Evolutionary conservation across 2,329 filamentous ascomycete genomes (phyloP).

Genomic region (Ophiostoma sp.): DNA sequence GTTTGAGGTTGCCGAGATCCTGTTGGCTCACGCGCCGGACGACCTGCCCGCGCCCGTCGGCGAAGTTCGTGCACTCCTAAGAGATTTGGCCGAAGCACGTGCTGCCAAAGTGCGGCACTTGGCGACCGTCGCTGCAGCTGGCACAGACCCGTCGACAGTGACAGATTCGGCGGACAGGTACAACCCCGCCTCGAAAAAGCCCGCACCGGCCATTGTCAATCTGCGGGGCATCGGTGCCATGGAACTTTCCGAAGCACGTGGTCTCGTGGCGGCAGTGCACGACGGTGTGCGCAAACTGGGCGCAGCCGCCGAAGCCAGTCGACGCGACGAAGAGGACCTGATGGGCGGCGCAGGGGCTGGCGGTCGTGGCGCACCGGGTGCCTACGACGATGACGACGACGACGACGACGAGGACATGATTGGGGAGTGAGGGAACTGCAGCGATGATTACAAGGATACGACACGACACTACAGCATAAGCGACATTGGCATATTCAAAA

Average conservation of each 20-base stretch:
- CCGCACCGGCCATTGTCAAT: slow-evolving; percentile 52
- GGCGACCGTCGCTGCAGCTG: slow-evolving; percentile 15
- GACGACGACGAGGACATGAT: slow-evolving; percentile 52
- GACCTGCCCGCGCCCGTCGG: slow-evolving; percentile 71
- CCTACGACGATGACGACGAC: slow-evolving; percentile 61
- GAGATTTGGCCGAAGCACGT: slow-evolving; percentile 82
- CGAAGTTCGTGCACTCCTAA: slow-evolving; percentile 70
- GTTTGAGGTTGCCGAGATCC: slow-evolving; percentile 84
- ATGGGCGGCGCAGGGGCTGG: slow-evolving; percentile 57
- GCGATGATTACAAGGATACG: not conserved
- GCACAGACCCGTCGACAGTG: slow-evolving; percentile 37
- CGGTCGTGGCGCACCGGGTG: slow-evolving; percentile 55
- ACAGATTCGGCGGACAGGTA: slow-evolving; percentile 54
- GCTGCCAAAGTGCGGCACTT: slow-evolving; percentile 84
- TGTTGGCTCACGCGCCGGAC: slow-evolving; percentile 81
- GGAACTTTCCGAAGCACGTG: slow-evolving; percentile 85
- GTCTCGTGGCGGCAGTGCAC: slow-evolving; percentile 81
- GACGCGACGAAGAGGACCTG: slow-evolving; percentile 69
- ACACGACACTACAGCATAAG: slow-evolving; percentile 44
- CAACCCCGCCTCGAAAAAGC: not conserved
- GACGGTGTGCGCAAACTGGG: slow-evolving; percentile 85
- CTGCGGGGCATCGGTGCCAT: slow-evolving; percentile 80
- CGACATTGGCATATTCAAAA: not conserved
- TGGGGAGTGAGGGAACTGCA: not conserved
- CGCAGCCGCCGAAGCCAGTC: slow-evolving; percentile 72